Evolutionary conservation across 73 alveolate genomes (phyloP).

Genomic region (Symbiodinium pilosum): DNA sequence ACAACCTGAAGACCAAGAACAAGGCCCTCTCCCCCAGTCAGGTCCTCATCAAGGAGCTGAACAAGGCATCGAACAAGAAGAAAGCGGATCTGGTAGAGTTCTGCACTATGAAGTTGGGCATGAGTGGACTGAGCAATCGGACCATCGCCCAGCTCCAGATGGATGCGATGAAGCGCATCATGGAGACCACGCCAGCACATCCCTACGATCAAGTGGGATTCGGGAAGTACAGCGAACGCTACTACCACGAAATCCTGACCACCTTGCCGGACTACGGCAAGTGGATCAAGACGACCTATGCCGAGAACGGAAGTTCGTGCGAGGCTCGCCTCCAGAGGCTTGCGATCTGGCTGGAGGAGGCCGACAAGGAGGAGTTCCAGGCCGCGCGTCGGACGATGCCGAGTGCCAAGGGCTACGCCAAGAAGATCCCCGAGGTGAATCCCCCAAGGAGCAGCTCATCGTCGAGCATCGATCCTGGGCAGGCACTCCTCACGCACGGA

Average conservation of each 20-base stretch:
- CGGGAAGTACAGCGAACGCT: not conserved
- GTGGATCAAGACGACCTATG: not conserved
- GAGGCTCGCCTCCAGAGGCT: not conserved
- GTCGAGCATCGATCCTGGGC: too few relatives aligned
- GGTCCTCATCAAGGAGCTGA: not conserved
- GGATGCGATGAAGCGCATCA: not conserved
- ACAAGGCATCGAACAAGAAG: not conserved
- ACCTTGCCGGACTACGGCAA: not conserved
- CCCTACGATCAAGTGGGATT: not conserved
- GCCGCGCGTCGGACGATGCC: too few relatives aligned
- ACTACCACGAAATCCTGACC: not conserved
- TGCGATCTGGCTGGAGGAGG: not conserved
- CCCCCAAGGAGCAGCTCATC: too few relatives aligned
- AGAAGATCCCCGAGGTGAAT: too few relatives aligned
- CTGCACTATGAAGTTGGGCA: not conserved
- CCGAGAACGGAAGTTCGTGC: not conserved
- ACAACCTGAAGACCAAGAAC: too few relatives aligned
- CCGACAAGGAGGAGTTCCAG: too few relatives aligned
- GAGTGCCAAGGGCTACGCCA: too few relatives aligned
- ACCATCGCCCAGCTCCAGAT: conserved; percentile 6
- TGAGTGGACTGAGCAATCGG: not conserved
- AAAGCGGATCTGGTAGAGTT: not conserved
- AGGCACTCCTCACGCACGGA: too few relatives aligned
- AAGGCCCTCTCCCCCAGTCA: not conserved
- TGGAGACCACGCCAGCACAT: not conserved